Percentiles rank a stretch among this genome's conserved stretches.
Conservation (phyloP, 148 eudicot species). For the Diospyros kaki region DNA sequence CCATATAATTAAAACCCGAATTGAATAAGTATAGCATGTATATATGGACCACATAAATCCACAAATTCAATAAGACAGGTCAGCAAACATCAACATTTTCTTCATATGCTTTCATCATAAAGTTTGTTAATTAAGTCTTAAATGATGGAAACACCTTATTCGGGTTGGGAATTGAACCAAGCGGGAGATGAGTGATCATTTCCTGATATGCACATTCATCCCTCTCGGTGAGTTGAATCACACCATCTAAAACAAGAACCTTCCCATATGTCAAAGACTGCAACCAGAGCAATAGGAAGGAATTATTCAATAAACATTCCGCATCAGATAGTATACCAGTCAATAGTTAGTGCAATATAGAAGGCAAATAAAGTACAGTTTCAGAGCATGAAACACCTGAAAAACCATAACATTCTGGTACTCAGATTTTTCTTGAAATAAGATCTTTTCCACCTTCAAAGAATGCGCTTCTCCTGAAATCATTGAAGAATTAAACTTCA, state of each 20-base stretch:
- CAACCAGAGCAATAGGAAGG: constrained; percentile 28
- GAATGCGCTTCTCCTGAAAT: constrained; percentile 92
- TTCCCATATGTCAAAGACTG: constrained; percentile 93
- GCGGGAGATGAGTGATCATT: constrained; percentile 94
- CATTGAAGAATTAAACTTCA: background rate
- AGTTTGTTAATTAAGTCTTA: background rate
- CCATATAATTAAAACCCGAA: background rate
- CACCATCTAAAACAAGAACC: constrained; percentile 93
- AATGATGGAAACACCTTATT: constrained; percentile 51
- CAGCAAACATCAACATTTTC: background rate
- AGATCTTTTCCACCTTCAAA: constrained; percentile 76
- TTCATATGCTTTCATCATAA: background rate
- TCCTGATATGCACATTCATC: constrained; percentile 99
- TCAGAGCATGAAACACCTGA: constrained; percentile 42
- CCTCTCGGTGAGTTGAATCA: constrained; percentile 94
- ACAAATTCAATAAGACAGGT: background rate
- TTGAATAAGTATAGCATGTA: background rate
- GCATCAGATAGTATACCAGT: background rate
- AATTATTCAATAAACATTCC: background rate
- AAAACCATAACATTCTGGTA: constrained; percentile 91
- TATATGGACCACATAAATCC: background rate
- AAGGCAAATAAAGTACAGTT: constrained; percentile 6
- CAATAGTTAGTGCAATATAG: background rate
- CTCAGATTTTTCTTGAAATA: constrained; percentile 79
- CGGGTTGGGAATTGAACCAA: constrained; percentile 88